Evolutionary conservation across 1,139 yeast species (phyloP), one percentile per base, ranked within the genome.

Genomic region (Citeromyces hawaiiensis): DNA sequence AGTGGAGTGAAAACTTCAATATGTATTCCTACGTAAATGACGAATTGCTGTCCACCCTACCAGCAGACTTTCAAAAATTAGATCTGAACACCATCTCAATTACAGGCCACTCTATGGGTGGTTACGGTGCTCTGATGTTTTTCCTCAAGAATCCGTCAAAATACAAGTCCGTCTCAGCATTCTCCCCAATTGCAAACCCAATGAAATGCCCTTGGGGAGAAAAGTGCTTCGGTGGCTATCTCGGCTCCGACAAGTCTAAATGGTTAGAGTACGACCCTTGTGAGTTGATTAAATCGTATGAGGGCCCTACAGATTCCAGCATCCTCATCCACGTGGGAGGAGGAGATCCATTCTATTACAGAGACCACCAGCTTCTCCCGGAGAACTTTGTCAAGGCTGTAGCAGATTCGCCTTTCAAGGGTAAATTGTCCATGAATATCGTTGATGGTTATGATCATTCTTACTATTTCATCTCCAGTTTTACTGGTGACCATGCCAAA

Each of bases 91-190:
- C 72, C 38, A 68, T 79, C 41, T 72, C 91, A 21, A 76, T 91
- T 47, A 78, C 93, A 9, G 97, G 97, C 36, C 97, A 91, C 58
- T 91, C 98, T 2, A 91, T 91, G 97, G 98, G 98, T 38, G 98
- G 98, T 0, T 86, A 72, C 57, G 98, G 98, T 40, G 95, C 98
- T 0, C 62, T 91, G 44, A 64, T 81, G 42, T 78, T 94, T 13
- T 88, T 74, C 56, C 63, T 91, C 42, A 72, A 68, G 47, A 76
- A 83, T 55, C 86, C 91, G 1, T 82, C 78, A 3, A 66, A 66
- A 52, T 91, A 82, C 66, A 75, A 73, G 56, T 77, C 94, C 2
- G 93, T 83, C 31, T 76, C 88, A 45, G 97, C 96, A 0, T 91
- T 91, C 63, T 76, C 96, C 0, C 97, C 98, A 42, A 83, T 91